phyloP scores from a whole-genome alignment of 805 yeast species.

The Metschnikowia lunata region DNA sequence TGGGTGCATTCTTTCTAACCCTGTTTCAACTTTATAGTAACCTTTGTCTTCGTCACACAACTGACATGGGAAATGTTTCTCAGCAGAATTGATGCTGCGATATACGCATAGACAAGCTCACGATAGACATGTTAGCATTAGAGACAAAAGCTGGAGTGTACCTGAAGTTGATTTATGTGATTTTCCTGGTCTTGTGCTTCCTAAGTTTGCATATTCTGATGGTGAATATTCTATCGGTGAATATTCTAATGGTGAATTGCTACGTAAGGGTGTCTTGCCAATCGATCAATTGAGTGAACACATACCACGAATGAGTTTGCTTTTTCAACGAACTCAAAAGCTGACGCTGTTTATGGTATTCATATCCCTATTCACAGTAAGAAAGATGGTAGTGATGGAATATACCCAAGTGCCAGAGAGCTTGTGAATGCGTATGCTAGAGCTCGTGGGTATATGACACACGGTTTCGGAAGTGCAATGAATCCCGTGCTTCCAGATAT shows the following conservation, averaged over 20 bases:
- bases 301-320: conserved; percentile 81
- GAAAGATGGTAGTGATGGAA: conserved; percentile 86
- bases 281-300: conserved; percentile 93
- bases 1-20: no score
- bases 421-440: conserved; percentile 87
- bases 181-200: conserved; percentile 98
- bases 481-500: conserved; percentile 88
- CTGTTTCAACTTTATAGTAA: no score
- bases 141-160: no score
- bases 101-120: no score
- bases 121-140: no score
- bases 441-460: conserved; percentile 96
- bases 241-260: conserved; percentile 91
- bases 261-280: conserved; percentile 97
- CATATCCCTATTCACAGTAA: conserved; percentile 69
- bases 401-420: conserved; percentile 81
- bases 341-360: conserved; percentile 93
- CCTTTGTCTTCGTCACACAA: no score
- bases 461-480: conserved; percentile 97
- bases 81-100: no score
- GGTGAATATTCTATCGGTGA: no score
- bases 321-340: conserved; percentile 85
- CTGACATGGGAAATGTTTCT: no score
- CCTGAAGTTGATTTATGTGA: conserved; percentile 86
- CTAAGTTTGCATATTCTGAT: conserved; percentile 94